Percentiles rank a stretch among this genome's conserved stretches.
Conservation (phyloP, 306 rosid genomes). For the Ammopiptanthus mongolicus region DNA sequence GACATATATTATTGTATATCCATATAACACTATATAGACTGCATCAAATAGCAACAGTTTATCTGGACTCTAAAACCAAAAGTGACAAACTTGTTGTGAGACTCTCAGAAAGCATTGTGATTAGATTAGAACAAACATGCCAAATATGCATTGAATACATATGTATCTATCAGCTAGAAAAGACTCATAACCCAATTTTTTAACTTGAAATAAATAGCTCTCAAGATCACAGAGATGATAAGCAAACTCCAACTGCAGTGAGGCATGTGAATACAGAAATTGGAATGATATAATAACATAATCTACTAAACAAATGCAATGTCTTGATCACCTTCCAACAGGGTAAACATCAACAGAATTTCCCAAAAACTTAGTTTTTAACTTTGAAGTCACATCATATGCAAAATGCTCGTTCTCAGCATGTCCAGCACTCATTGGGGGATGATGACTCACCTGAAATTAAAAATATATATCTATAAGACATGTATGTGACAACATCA, state of each 20-base stretch:
- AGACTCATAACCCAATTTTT: neutral
- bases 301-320: neutral
- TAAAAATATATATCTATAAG: neutral
- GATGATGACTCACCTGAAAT: slow-evolving; percentile 71
- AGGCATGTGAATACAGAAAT: neutral
- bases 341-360: slow-evolving; percentile 70
- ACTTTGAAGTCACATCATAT: slow-evolving; percentile 70
- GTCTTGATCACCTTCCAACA: slow-evolving; percentile 53
- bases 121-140: neutral
- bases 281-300: neutral
- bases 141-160: neutral
- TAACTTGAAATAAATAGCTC: neutral
- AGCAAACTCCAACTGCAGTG: neutral
- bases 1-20: neutral
- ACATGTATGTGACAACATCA: neutral
- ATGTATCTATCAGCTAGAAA: neutral
- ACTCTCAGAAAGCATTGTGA: neutral
- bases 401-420: slow-evolving; percentile 67
- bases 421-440: slow-evolving; percentile 77
- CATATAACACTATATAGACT: neutral
- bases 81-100: neutral
- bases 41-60: neutral
- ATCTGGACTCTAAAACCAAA: neutral
- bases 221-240: neutral
- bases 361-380: slow-evolving; percentile 66